Percentiles rank a stretch among this genome's conserved stretches.
phyloP scores from a whole-genome alignment of 2,329 filamentous ascomycete genomes.

The Arachnopeziza araneosa region DNA sequence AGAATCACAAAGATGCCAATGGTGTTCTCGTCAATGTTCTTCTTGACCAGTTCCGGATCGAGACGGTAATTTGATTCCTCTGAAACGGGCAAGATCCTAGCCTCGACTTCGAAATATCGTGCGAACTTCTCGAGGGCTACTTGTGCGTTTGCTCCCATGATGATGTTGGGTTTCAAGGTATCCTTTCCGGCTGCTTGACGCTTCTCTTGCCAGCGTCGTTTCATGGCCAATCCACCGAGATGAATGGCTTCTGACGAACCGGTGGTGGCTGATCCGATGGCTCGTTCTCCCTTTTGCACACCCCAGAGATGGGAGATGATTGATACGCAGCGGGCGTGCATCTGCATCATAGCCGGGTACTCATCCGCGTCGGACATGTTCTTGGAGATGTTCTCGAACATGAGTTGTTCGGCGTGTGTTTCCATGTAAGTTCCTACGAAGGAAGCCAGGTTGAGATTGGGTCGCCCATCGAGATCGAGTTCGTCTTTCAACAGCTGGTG shows the following conservation, averaged over 20 bases:
- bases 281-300: constrained; percentile 53
- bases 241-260: constrained; percentile 68
- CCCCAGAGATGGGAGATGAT: constrained; percentile 65
- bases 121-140: constrained; percentile 70
- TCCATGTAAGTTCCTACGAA: constrained; percentile 73
- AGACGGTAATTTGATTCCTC: constrained; percentile 55
- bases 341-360: constrained; percentile 53
- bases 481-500: constrained; percentile 61
- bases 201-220: constrained; percentile 66
- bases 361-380: constrained; percentile 68
- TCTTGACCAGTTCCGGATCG: constrained; percentile 56
- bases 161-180: constrained; percentile 60
- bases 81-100: constrained; percentile 57
- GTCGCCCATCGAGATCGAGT: constrained; percentile 58
- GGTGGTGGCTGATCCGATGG: constrained; percentile 64
- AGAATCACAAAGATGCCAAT: constrained; percentile 72
- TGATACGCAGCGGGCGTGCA: constrained; percentile 62
- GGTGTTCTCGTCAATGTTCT: constrained; percentile 70
- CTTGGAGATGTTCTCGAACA: constrained; percentile 64
- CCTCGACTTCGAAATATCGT: constrained; percentile 68
- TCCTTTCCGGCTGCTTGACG: constrained; percentile 56
- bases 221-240: constrained; percentile 67
- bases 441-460: constrained; percentile 63
- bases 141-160: constrained; percentile 71
- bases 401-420: constrained; percentile 55